Base-by-base conservation (phyloP, 176 grass and related monocot genomes). In the Phyllostachys edulis region DNA sequence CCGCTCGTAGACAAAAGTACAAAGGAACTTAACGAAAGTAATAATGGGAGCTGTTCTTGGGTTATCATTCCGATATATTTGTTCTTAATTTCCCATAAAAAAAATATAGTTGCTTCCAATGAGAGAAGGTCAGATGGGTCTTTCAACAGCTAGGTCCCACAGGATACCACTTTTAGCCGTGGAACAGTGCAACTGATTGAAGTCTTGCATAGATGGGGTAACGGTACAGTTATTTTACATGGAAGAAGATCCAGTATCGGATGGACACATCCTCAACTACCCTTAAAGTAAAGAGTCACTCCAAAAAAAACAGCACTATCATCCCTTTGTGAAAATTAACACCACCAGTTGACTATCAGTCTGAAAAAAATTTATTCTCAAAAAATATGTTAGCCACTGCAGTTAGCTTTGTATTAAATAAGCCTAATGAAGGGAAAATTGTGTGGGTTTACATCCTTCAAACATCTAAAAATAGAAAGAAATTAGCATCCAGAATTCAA, bases 41-140 rank as follows among this genome's bases (percentile, higher is more conserved):
- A 71, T 62, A 21, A 36, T 6, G 23, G 6, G 39, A 61, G 11
- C 57, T 82, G 20, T 8, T 16, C 32, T 26, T n/a, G 26, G 57
- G 57, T 51, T 74, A 63, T 51, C 29, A 55, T 39, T 42, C n/a
- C 60, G 67, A 84, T 67, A 67, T 51, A 42, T 55, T 76, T 56
- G 9, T 27, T 76, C 9, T 50, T 11, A n/a, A 54, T 21, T 56
- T 75, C 52, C 16, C 27, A 66, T 46, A 3, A 76, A 39, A 39
- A 69, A 32, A 46, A 29, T 20, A 27, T 46, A 78, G 40, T 3
- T 56, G 21, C 40, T 81, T 42, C 51, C 47, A 68, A 41, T 55
- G 64, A 52, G 40, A 56, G 63, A 56, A 79, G 60, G 24, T 10
- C 29, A 69, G 44, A 52, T 68, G 36, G 50, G 41, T 81, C 18